Evolutionary conservation across 768 basidiomycete genomes (phyloP).

Genomic region (Sporobolomyces pararoseus): DNA sequence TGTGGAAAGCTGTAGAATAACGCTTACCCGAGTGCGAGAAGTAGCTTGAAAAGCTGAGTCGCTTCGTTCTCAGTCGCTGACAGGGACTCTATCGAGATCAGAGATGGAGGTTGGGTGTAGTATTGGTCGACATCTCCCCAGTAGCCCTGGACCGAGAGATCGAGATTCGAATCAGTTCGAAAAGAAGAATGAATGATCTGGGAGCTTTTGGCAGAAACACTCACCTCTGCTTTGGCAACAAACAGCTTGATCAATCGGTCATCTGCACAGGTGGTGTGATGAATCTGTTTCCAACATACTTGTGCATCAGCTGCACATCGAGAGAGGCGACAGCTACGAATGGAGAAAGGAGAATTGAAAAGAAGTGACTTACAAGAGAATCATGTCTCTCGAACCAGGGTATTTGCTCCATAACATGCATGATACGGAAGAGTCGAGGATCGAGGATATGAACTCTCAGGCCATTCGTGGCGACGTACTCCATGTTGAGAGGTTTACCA

Average conservation of each 20-base stretch:
- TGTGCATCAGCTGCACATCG: no score
- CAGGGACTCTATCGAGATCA: slow-evolving; percentile 14
- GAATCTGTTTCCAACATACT: not conserved
- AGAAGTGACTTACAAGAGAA: slow-evolving; percentile 12
- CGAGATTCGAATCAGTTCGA: not conserved
- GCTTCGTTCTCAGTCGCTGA: not conserved
- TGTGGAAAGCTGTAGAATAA: not conserved
- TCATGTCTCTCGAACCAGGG: slow-evolving; percentile 8
- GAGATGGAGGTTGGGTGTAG: slow-evolving; percentile 8
- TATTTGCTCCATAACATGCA: slow-evolving; percentile 24
- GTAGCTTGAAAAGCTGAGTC: slow-evolving; percentile 9
- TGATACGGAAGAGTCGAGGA: slow-evolving; percentile 8
- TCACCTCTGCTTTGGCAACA: slow-evolving; percentile 26
- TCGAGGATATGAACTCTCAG: slow-evolving; percentile 30
- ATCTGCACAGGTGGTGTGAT: slow-evolving; percentile 35
- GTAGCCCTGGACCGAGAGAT: slow-evolving; percentile 22
- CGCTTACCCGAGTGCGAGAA: slow-evolving; percentile 14
- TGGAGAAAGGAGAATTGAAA: no score
- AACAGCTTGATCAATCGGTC: slow-evolving; percentile 8
- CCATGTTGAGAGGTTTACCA: not conserved
- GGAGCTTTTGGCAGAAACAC: not conserved
- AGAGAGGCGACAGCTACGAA: no score
- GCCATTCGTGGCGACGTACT: slow-evolving; percentile 17
- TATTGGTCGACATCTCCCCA: slow-evolving; percentile 33
- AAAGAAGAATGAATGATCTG: not conserved